Base-by-base conservation (phyloP, 2,329 filamentous ascomycete species). In the Botrytis fragariae region DNA sequence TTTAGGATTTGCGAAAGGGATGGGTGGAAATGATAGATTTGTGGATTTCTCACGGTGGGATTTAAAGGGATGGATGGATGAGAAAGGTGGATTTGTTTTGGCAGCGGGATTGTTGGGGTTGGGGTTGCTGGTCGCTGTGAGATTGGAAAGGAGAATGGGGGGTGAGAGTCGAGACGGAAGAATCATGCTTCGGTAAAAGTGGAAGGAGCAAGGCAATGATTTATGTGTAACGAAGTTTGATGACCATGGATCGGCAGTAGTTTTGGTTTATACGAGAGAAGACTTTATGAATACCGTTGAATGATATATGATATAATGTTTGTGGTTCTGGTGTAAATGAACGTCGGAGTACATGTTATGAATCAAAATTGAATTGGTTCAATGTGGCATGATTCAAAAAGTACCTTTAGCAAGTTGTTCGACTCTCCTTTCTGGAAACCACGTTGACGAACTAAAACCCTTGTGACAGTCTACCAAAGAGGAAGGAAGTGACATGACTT, bases 271-370 rank as follows among this genome's bases (percentile, higher is more conserved):
- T 4, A 7, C 3, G 16, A 18, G 14, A 39, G 37, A 14, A 2
- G 25, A 42, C 20, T n/a, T 29, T 9, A 42, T 42, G 60, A 54
- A 37, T 51, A 68, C 10, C 22, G 6, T 12, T 35, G 48, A 68
- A 86, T 75, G 74, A 84, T 85, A 62, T 42, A 42, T 29, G 8
- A 18, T 6, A 29, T n/a, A 12, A 63, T 44, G 9, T 2, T 42
- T 35, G 14, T 7, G 35, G 12, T n/a, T 61, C 12, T 4, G 6
- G 22, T 61, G 6, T 39, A 35, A 18, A 25, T 5, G 14, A 29
- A 8, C 25, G 16, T 37, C 6, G 7, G 10, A 18, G 22, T n/a
- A 12, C 7, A 3, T 39, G 10, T 5, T 18, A 4, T n/a, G 22
- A n/a, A 37, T 39, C 3, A 39, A 39, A 5, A 39, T n/a, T 62